Percentiles rank a stretch among this genome's conserved stretches.
Evolutionary conservation across 208 protist species (phyloP).

Genomic region (Leishmania aethiopica): DNA sequence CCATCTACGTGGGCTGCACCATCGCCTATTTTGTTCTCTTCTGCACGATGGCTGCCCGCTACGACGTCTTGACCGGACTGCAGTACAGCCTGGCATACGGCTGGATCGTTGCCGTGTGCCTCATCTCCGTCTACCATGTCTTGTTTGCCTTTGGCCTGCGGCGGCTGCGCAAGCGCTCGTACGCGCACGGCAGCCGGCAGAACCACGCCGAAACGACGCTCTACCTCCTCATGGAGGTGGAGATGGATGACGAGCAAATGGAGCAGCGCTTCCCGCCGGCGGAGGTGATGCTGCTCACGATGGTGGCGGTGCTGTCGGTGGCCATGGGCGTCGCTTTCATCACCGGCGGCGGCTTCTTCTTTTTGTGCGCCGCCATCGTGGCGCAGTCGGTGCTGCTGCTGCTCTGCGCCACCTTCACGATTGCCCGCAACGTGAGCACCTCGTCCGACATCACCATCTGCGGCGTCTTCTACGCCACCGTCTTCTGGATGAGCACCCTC

Average conservation of each 20-base stretch:
- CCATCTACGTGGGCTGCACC: conserved; percentile 32
- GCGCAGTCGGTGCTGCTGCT: conserved; percentile 37
- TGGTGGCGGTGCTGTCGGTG: conserved; percentile 37
- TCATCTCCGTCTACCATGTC: conserved; percentile 66
- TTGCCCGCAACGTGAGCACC: conserved; percentile 29
- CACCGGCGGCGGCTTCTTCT: conserved; percentile 40
- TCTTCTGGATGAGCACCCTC: conserved; percentile 61
- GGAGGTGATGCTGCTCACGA: conserved; percentile 47
- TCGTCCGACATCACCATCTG: conserved; percentile 47
- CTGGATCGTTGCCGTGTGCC: conserved; percentile 64
- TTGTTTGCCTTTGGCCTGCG: conserved; percentile 59
- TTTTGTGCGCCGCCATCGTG: conserved; percentile 44
- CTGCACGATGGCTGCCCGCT: conserved; percentile 45
- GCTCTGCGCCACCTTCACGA: conserved; percentile 38
- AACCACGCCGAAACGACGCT: conserved; percentile 53
- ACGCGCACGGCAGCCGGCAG: conserved; percentile 57
- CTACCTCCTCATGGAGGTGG: conserved; percentile 55
- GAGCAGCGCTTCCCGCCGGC: conserved; percentile 18
- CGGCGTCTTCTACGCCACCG: conserved; percentile 42
- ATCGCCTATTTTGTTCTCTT: conserved; percentile 65
- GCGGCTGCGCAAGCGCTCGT: conserved; percentile 37
- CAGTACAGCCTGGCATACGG: conserved; percentile 71
- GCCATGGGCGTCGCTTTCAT: conserved; percentile 58
- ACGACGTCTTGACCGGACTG: conserved; percentile 53
- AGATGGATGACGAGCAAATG: conserved; percentile 46